These are phyloP conservation scores for Stagonosporopsis rhizophila DNA, from an alignment of 2,329 filamentous ascomycete genomes.

Conservation along the genomic window DNA sequence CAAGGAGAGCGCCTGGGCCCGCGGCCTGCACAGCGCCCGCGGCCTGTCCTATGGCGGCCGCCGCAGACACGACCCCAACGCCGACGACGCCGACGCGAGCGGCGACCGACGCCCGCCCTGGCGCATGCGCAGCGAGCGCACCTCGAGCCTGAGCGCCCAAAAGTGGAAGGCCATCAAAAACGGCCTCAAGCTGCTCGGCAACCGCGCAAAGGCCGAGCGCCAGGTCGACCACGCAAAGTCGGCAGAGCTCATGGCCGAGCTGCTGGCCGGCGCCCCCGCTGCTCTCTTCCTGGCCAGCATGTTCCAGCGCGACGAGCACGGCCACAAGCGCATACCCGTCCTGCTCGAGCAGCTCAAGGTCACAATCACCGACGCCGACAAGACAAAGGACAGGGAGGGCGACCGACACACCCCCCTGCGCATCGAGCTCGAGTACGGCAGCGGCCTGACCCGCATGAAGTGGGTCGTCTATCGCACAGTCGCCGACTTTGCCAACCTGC, in stretches of 20 bases:
- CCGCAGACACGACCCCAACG: constrained; percentile 44
- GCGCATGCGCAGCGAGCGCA: constrained; percentile 55
- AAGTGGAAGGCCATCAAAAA: constrained; percentile 95
- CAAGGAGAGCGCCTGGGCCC: constrained; percentile 55
- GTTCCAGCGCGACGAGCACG: constrained; percentile 96
- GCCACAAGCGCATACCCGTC: constrained; percentile 92
- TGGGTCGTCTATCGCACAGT: constrained; percentile 91
- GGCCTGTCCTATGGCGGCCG: constrained; percentile 55
- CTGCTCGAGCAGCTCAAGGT: constrained; percentile 94
- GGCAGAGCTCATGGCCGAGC: constrained; percentile 92
- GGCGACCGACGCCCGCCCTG: constrained; percentile 53
- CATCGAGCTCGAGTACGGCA: constrained; percentile 95
- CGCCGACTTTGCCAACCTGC: constrained; percentile 88
- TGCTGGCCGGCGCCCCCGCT: constrained; percentile 89
- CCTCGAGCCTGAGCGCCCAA: constrained; percentile 65
- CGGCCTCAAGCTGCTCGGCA: constrained; percentile 77
- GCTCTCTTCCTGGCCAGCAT: constrained; percentile 95
- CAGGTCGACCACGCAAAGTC: constrained; percentile 94
- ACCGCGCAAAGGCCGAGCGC: constrained; percentile 81
- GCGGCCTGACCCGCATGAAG: constrained; percentile 92
- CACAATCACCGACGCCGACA: constrained; percentile 79
- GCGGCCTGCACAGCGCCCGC: constrained; percentile 56
- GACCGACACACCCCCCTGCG: constrained; percentile 84
- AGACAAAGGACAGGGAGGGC: constrained; percentile 37
- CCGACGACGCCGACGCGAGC: constrained; percentile 36